These are phyloP conservation scores for Arachis monticola DNA, from an alignment of 331 rosid species.

Conservation along the genomic window DNA sequence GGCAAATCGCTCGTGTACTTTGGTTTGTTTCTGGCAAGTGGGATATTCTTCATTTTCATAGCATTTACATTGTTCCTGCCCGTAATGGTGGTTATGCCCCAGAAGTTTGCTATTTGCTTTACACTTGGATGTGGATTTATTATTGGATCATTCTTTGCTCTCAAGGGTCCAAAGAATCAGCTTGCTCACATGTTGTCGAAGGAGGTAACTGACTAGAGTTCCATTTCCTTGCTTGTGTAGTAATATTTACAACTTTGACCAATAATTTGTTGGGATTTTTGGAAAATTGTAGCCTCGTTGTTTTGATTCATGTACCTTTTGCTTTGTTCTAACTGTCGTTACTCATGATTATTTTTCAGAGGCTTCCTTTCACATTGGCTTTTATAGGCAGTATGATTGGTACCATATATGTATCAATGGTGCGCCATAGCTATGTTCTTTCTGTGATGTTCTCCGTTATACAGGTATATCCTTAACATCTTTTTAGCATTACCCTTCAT, in stretches of 20 bases:
- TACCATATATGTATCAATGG: slow-evolving; percentile 96
- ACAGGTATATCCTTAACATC: slow-evolving; percentile 61
- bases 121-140: slow-evolving; percentile 94
- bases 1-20: slow-evolving; percentile 94
- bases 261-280: slow-evolving; percentile 20
- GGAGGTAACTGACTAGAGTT: slow-evolving; percentile 65
- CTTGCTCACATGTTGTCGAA: slow-evolving; percentile 84
- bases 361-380: slow-evolving; percentile 85
- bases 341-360: slow-evolving; percentile 54
- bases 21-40: slow-evolving; percentile 85
- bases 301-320: slow-evolving; percentile 13
- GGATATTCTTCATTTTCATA: slow-evolving; percentile 90
- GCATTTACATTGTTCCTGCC: slow-evolving; percentile 97
- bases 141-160: slow-evolving; percentile 93
- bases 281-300: slow-evolving; percentile 1
- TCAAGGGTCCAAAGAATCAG: slow-evolving; percentile 91
- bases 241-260: background rate
- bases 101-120: slow-evolving; percentile 96
- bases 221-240: slow-evolving; percentile 20
- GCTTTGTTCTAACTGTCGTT: slow-evolving; percentile 25
- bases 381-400: slow-evolving; percentile 88
- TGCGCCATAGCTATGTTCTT: slow-evolving; percentile 88
- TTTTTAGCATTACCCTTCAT: slow-evolving; percentile 13
- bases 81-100: slow-evolving; percentile 97
- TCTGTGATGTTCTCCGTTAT: slow-evolving; percentile 91